Percentiles rank a stretch among this genome's conserved stretches.
Conservation (phyloP, 2,329 filamentous ascomycete species). For the Colletotrichum sp. region DNA sequence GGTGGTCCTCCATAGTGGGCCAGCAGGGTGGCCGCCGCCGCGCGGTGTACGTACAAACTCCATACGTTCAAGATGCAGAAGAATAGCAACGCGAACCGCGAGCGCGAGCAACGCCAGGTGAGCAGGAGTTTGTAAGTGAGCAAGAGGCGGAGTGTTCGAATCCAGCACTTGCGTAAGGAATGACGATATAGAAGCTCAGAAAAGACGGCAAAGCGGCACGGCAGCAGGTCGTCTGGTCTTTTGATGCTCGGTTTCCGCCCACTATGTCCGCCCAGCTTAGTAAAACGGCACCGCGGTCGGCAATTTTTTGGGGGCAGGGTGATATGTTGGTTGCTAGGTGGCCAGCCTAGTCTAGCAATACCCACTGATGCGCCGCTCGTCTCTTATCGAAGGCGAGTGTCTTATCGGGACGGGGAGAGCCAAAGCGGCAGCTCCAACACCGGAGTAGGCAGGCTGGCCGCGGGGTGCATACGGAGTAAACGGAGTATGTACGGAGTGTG, state of each 20-base stretch:
- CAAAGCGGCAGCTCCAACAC: slow-evolving; percentile 2
- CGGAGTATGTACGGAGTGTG: not conserved
- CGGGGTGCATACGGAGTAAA: not conserved
- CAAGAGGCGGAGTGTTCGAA: not conserved
- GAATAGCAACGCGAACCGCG: not conserved
- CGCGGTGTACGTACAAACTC: too few relatives aligned
- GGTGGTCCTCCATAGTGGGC: not conserved
- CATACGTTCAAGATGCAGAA: not conserved
- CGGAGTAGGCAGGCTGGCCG: not conserved
- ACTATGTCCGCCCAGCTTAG: not conserved
- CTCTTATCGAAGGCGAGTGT: not conserved
- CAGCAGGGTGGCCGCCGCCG: not conserved
- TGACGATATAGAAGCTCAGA: not conserved
- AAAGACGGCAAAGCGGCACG: slow-evolving; percentile 2
- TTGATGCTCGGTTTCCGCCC: not conserved
- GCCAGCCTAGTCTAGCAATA: not conserved
- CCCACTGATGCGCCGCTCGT: not conserved
- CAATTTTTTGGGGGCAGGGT: not conserved
- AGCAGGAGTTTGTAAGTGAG: not conserved
- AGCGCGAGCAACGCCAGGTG: not conserved
- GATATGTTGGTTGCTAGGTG: not conserved
- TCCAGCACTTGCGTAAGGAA: not conserved
- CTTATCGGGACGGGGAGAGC: slow-evolving; percentile 7
- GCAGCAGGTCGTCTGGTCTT: not conserved
- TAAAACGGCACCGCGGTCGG: not conserved